These are phyloP conservation scores for Candida pini DNA, from an alignment of 805 yeast genomes.

Conservation along the genomic window DNA sequence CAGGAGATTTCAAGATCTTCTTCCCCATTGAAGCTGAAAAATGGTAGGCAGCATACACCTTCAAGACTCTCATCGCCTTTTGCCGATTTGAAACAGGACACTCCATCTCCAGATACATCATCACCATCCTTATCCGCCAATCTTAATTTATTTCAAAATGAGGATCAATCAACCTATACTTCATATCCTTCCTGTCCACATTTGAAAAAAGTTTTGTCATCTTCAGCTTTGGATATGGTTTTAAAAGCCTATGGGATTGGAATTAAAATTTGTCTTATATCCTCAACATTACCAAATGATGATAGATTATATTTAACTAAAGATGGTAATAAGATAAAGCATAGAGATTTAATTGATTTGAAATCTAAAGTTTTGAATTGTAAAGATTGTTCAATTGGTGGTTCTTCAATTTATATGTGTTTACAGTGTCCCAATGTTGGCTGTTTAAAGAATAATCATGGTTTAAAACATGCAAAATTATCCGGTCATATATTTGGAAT, in stretches of 20 bases:
- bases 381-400: constrained; percentile 38
- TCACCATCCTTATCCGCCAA: neutral
- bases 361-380: constrained; percentile 45
- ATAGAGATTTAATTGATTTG: constrained; percentile 32
- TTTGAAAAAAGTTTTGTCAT: constrained; percentile 39
- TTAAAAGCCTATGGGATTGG: constrained; percentile 47
- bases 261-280: constrained; percentile 36
- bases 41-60: neutral
- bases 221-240: constrained; percentile 45
- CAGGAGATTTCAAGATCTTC: too few species aligned
- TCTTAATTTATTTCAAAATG: constrained; percentile 4
- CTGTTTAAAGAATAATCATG: constrained; percentile 49
- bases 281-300: constrained; percentile 12
- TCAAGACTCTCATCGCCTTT: too few species aligned
- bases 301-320: constrained; percentile 24
- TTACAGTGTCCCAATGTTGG: constrained; percentile 76
- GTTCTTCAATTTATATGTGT: constrained; percentile 51
- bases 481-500: constrained; percentile 55
- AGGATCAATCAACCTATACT: constrained; percentile 18
- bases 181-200: constrained; percentile 46
- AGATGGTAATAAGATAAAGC: constrained; percentile 35
- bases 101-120: neutral
- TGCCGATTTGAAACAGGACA: neutral
- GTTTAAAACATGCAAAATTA: constrained; percentile 39
- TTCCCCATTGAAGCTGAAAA: constrained; percentile 1